These are phyloP conservation scores for Pinus tabuliformis DNA, from an alignment of 75 land plant genomes.

Conservation along the genomic window DNA sequence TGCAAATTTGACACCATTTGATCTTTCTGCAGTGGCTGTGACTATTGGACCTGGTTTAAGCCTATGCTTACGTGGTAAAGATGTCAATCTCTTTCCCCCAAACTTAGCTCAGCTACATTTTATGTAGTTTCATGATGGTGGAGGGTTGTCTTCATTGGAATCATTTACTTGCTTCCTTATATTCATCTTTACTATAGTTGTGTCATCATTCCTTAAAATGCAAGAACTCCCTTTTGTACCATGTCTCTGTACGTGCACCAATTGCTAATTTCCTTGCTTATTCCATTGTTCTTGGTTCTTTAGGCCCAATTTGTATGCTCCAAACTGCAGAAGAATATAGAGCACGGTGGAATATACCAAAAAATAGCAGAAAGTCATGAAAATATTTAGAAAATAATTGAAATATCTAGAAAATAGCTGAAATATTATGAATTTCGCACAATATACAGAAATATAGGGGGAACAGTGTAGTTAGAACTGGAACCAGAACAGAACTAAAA, in stretches of 20 bases:
- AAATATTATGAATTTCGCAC: too few relatives aligned
- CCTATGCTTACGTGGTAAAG: constrained; percentile 76
- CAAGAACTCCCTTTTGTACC: neutral
- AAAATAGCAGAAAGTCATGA: too few relatives aligned
- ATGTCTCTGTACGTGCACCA: neutral
- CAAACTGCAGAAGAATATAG: too few relatives aligned
- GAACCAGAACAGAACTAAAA: too few relatives aligned
- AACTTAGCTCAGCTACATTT: neutral
- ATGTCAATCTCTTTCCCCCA: too few relatives aligned
- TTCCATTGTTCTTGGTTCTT: neutral
- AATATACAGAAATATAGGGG: too few relatives aligned
- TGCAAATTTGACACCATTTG: constrained; percentile 59
- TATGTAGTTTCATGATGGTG: neutral
- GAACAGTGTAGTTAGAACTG: too few relatives aligned
- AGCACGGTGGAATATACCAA: too few relatives aligned
- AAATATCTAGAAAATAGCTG: too few relatives aligned
- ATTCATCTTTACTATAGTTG: neutral
- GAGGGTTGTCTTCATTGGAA: neutral
- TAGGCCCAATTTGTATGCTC: too few relatives aligned
- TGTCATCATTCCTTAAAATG: neutral
- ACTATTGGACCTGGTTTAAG: constrained; percentile 99
- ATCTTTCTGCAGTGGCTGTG: constrained; percentile 94
- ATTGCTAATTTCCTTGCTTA: neutral
- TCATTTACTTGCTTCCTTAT: neutral
- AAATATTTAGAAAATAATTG: too few relatives aligned